These are phyloP conservation scores for Penicillium glabrum DNA, from an alignment of 2,329 filamentous ascomycete genomes.

Conservation along the genomic window DNA sequence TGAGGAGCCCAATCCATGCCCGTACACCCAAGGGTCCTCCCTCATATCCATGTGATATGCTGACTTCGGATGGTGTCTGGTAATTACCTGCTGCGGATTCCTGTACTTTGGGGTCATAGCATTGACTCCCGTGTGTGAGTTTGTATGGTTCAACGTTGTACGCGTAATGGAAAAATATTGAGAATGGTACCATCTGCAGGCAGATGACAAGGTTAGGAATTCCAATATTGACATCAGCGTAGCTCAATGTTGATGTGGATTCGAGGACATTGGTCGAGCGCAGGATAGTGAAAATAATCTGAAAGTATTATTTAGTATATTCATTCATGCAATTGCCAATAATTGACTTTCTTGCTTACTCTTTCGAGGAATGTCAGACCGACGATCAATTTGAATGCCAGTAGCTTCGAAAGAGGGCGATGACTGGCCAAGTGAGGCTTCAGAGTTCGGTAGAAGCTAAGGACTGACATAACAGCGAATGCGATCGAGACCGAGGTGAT, in stretches of 20 bases:
- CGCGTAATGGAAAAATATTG: slow-evolving; percentile 32
- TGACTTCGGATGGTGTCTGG: not conserved
- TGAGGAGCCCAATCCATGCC: not conserved
- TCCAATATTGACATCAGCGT: slow-evolving; percentile 32
- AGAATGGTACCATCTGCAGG: slow-evolving; percentile 32
- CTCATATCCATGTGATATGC: not conserved
- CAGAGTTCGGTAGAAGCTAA: slow-evolving; percentile 28
- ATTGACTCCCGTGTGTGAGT: not conserved
- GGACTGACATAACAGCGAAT: slow-evolving; percentile 25
- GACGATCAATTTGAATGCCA: slow-evolving; percentile 39
- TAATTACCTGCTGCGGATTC: not conserved
- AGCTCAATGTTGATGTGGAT: slow-evolving; percentile 25
- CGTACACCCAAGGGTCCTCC: not conserved
- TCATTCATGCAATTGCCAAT: not conserved
- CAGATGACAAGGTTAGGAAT: slow-evolving; percentile 32
- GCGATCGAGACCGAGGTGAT: slow-evolving; percentile 18
- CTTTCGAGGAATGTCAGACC: slow-evolving; percentile 29
- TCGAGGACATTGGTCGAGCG: slow-evolving; percentile 21
- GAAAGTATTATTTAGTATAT: not conserved
- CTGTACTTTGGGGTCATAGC: not conserved
- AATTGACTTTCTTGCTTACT: slow-evolving; percentile 13
- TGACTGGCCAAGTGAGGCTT: slow-evolving; percentile 27
- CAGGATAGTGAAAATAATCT: slow-evolving; percentile 35
- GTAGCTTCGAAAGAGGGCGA: slow-evolving; percentile 32
- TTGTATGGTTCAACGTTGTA: slow-evolving; percentile 13